Evolutionary conservation across 805 yeast genomes (phyloP).

Genomic region (Candida mattraensis): DNA sequence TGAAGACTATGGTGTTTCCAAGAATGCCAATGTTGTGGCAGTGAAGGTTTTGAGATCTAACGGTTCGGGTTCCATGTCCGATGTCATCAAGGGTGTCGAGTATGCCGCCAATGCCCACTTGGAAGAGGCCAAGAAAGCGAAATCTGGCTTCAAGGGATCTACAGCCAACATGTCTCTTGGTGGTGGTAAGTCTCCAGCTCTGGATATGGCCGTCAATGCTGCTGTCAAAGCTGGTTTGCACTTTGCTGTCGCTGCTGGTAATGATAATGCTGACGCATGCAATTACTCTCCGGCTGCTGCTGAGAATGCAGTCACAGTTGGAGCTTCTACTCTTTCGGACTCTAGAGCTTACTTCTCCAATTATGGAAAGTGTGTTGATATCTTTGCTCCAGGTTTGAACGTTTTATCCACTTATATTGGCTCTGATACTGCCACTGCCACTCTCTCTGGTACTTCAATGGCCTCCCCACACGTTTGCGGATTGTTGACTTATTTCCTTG

Average conservation of each 20-base stretch:
- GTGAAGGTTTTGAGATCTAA: constrained; percentile 80
- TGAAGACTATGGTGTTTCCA: constrained; percentile 77
- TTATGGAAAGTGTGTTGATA: constrained; percentile 93
- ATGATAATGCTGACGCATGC: constrained; percentile 92
- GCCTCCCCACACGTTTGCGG: constrained; percentile 97
- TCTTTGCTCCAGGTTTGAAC: constrained; percentile 95
- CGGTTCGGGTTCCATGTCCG: constrained; percentile 83
- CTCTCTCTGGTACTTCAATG: constrained; percentile 95
- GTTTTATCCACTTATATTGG: constrained; percentile 84
- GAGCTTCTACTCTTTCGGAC: constrained; percentile 89
- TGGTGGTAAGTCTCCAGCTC: constrained; percentile 86
- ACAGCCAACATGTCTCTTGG: constrained; percentile 93
- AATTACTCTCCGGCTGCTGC: constrained; percentile 89
- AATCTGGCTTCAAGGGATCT: constrained; percentile 77
- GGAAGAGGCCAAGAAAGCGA: constrained; percentile 46
- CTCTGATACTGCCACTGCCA: constrained; percentile 70
- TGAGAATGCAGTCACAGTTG: constrained; percentile 83
- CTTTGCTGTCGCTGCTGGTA: constrained; percentile 96
- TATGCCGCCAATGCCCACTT: constrained; percentile 74
- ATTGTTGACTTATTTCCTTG: constrained; percentile 81
- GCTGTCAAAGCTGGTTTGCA: constrained; percentile 87
- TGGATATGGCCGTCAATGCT: constrained; percentile 85
- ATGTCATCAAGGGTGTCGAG: constrained; percentile 82
- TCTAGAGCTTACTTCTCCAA: constrained; percentile 93
- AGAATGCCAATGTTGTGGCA: constrained; percentile 74